phyloP scores from a whole-genome alignment of 2,329 filamentous ascomycete genomes.

The Plenodomus lindquistii region DNA sequence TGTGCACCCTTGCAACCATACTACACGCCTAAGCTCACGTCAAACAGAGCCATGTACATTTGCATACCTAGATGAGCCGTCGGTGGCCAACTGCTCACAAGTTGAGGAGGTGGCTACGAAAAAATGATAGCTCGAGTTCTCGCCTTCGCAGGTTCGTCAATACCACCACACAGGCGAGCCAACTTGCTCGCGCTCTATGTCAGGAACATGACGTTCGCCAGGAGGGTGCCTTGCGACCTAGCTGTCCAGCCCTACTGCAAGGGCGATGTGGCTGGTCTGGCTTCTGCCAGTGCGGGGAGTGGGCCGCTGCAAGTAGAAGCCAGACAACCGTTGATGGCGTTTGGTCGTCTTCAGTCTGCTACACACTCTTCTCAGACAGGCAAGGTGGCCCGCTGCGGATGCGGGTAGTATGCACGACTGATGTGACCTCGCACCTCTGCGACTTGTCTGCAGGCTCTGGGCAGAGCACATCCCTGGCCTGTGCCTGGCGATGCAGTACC shows the following conservation, averaged over 20 bases:
- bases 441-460: constrained; percentile 26
- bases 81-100: constrained; percentile 14
- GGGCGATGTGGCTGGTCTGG: constrained; percentile 32
- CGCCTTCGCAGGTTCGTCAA: background rate
- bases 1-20: constrained; percentile 38
- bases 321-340: constrained; percentile 27
- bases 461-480: constrained; percentile 29
- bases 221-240: background rate
- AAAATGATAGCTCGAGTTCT: constrained; percentile 35
- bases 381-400: constrained; percentile 31
- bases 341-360: constrained; percentile 28
- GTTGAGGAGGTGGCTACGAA: constrained; percentile 15
- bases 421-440: constrained; percentile 34
- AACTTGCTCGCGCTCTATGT: background rate
- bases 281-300: constrained; percentile 19
- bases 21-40: constrained; percentile 36
- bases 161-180: background rate
- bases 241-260: constrained; percentile 42
- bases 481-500: constrained; percentile 25
- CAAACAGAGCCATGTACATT: constrained; percentile 31
- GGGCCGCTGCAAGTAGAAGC: constrained; percentile 26
- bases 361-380: constrained; percentile 33
- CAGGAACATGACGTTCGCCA: constrained; percentile 2
- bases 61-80: constrained; percentile 12
- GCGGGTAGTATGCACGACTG: constrained; percentile 35